Evolutionary conservation across 495 filamentous ascomycete genomes (phyloP), one percentile per base, ranked within the genome.

Genomic region (Penicillium manginii): DNA sequence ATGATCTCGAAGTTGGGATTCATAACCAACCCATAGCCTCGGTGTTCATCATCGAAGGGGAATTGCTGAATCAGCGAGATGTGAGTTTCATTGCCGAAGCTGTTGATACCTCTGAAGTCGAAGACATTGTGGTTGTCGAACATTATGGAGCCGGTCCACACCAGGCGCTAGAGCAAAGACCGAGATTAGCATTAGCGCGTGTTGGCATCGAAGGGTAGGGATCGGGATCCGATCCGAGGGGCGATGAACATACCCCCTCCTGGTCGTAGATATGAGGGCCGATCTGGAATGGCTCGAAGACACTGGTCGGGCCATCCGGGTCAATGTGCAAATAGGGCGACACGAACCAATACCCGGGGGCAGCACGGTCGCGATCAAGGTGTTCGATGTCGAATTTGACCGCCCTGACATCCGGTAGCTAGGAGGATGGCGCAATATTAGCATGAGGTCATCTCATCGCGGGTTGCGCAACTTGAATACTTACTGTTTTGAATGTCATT

Each of bases 51-150:
- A 45, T 79, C 71, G 26, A 53, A 46, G 5, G 46, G 48, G 21
- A 73, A 66, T 29, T 78, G 73, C 55, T 73, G 57, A 54, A 82
- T 75, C 31, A 76, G 62, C 37, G 76, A 82, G 2, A 81, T 65
- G 37, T 81, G 77, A 14, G 71, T 55, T 19, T 60, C 61, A 8
- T 73, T 65, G 22, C 69, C 62, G 6, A 70, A 45, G 52, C 69
- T 62, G 52, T 70, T 51, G 54, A 73, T 51, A 32, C 63, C 67
- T 59, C 75, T 66, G 73, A 79, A 78, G 49, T 76, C 70, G 58
- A 71, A 69, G 45, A 68, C 60, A 48, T 72, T 72, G 35, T 65
- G 66, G 29, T 73, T 73, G 3, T 71, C 60, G 35, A 76, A 69
- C 48, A 63, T 59, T 37, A 58, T 57, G 19, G 68, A 60, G 14